Conservation (phyloP, 768 basidiomycete species). For the Mycena rebaudengoi region DNA sequence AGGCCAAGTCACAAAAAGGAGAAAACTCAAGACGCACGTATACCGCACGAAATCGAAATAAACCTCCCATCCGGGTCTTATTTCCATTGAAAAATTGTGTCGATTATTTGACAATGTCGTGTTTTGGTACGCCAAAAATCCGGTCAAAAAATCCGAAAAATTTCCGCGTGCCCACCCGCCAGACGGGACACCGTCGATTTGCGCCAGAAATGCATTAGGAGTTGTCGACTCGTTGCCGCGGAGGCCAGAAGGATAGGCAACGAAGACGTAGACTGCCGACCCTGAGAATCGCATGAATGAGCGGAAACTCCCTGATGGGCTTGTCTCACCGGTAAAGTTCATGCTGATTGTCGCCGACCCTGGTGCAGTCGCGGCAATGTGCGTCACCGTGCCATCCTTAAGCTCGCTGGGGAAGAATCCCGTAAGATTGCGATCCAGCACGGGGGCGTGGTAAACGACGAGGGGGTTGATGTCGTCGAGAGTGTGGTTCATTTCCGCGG, state of each 20-base stretch:
- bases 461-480: background rate
- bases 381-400: slow-evolving; percentile 2
- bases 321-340: slow-evolving; percentile 1
- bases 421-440: background rate
- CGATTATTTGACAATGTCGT: background rate
- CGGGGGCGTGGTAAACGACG: background rate
- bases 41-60: slow-evolving; percentile 3
- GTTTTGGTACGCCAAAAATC: background rate
- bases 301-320: background rate
- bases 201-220: background rate
- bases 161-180: background rate
- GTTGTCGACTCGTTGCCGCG: background rate
- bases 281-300: background rate
- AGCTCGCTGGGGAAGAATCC: background rate
- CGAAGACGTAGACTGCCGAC: background rate
- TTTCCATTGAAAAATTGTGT: background rate
- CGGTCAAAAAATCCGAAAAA: background rate
- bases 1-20: too few species aligned
- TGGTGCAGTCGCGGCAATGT: background rate
- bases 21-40: too few species aligned
- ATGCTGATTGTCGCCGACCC: background rate
- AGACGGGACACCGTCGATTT: background rate
- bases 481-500: background rate
- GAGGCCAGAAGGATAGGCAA: background rate
- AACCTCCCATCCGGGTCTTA: background rate